Base-by-base conservation (phyloP, 495 filamentous ascomycete species). In the Podospora tetraspora region DNA sequence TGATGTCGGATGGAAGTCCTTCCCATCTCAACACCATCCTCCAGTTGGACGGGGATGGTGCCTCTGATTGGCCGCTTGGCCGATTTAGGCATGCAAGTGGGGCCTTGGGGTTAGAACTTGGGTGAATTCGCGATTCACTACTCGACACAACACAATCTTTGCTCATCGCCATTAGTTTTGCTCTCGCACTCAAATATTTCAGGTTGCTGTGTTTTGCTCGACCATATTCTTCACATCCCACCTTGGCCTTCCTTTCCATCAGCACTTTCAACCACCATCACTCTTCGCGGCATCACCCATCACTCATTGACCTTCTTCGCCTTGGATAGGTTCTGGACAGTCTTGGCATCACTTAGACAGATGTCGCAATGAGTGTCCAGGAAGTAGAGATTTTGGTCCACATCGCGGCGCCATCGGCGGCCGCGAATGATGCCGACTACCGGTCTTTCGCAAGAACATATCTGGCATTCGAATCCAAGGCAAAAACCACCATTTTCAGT, bases 321-420 rank as follows among this genome's bases (percentile, higher is more conserved):
- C 2, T 62, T 62, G 19, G 6, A n/a, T 52, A 52, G 43, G 43
- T 52, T n/a, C 61, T 25, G 16, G 27, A 21, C 22, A 22, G 25
- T 29, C 16, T 32, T 32, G n/a, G 16, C 61, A 62, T 62, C 29
- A 30, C 19, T 32, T 32, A 21, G 25, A 25, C 59, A 19, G n/a
- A 32, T n/a, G 32, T 7, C 19, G n/a, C 61, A n/a, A 62, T 62
- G 25, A 22, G 61, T 1, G 29, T n/a, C 59, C n/a, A 19, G 0
- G 29, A n/a, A n/a, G 76, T 80, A 19, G 89, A 92, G 79, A 87
- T 92, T 60, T 81, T 92, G 61, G 85, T 91, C 23, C 90, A 92
- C 76, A 82, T 89, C 71, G 81, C 86, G 34, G 90, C 89, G 32
- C 86, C 90, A 62, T 87, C 88, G 74, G 80, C 76, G 62, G 82